These are phyloP conservation scores for Cutaneotrichosporon dermatis DNA, from an alignment of 1,284 basidiomycete species.

Conservation along the genomic window DNA sequence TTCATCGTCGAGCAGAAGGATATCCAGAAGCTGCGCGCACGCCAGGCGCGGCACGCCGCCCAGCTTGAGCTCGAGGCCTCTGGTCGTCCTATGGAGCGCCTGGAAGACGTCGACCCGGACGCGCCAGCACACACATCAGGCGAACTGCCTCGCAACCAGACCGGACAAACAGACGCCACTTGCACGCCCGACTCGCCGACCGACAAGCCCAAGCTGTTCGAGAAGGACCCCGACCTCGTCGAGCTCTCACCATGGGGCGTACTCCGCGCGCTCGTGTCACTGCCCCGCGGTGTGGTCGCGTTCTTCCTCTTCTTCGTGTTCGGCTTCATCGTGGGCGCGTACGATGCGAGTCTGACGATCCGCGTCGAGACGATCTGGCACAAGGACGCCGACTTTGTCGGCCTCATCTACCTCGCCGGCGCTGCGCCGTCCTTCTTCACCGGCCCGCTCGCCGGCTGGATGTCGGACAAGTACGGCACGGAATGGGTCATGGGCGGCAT, in stretches of 20 bases:
- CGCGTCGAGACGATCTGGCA: conserved; percentile 61
- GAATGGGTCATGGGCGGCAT: conserved; percentile 57
- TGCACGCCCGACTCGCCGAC: neutral
- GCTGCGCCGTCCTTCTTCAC: conserved; percentile 61
- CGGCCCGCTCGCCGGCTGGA: conserved; percentile 60
- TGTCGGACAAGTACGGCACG: conserved; percentile 60
- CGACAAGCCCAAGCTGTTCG: neutral
- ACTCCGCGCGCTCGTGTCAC: conserved; percentile 53
- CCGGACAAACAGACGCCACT: neutral
- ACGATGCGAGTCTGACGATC: conserved; percentile 55
- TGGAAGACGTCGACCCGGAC: too few relatives aligned
- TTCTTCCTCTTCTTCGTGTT: conserved; percentile 58
- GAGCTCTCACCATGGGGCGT: conserved; percentile 48
- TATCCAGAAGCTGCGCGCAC: neutral
- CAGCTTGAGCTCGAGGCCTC: neutral
- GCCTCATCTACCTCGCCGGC: conserved; percentile 66
- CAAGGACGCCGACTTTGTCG: conserved; percentile 61
- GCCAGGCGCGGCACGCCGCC: neutral
- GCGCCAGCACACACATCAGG: too few relatives aligned
- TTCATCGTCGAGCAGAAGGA: conserved; percentile 49
- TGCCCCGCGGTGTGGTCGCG: conserved; percentile 58
- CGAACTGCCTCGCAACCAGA: neutral
- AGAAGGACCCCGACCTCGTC: neutral
- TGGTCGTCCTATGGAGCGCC: too few relatives aligned
- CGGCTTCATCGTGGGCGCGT: conserved; percentile 50